Base-by-base conservation (phyloP, 495 filamentous ascomycete genomes). In the Hypoxylon perforatum region DNA sequence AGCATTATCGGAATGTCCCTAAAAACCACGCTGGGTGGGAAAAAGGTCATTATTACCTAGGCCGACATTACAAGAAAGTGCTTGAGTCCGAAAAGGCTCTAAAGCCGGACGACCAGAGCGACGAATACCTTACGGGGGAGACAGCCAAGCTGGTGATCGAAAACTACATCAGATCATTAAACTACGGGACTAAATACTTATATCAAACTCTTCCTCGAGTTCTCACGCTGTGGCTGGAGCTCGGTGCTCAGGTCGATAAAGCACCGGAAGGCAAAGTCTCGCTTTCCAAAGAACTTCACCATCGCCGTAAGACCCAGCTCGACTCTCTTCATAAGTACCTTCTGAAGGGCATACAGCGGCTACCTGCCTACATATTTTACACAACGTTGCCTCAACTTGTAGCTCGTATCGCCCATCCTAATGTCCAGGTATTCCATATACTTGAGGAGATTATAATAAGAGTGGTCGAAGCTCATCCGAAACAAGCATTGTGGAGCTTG, bases 51-150 rank as follows among this genome's bases (percentile, higher is more conserved):
- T 98, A 97, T 75, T 96, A 97, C 76, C 84, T 99, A 15, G 95
- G 95, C 11, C 94, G 94, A 57, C 92, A 98, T 76, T 99, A 98
- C 82, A 96, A 97, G 73, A 99, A 97, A 73, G 85, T 98, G 14
- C 82, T 97, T 17, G 94, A 98, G 67, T 90, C 91, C 0, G 92
- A 98, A 72, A 94, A 91, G 73, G 81, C 83, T 8, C 86, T 97
- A 42, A 87, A 89, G 8, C 82, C 86, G 35, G 84, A 86, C 12
- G 92, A 85, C 30, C 86, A 87, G 70, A 81, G 74, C 2, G 81
- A 85, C 28, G 71, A 77, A 28, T 88, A 83, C 53, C 59, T 87
- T 35, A 90, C 81, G 14, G 95, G 96, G 22, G 94, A 97, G 73
- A 89, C 84, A 0, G 89, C 92, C 6, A 96, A 92, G 74, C 84